Base-by-base conservation (phyloP, 2,329 filamentous ascomycete species). In the Zalaria sp. region DNA sequence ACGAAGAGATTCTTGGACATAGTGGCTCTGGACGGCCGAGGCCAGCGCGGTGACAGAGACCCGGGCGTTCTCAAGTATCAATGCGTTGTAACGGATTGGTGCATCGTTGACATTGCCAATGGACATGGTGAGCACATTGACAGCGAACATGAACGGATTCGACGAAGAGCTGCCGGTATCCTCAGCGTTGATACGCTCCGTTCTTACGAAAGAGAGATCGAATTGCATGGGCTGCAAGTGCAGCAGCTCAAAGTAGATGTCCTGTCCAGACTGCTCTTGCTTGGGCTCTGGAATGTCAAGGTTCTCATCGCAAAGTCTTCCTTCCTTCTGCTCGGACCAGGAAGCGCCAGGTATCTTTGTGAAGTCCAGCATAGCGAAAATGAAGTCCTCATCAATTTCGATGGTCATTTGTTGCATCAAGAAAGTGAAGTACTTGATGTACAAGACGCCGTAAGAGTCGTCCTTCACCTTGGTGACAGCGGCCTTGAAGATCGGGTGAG, bases 71-170 rank as follows among this genome's bases (percentile, higher is more conserved):
- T 98, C 91, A 25, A 98, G 67, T 67, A 98, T 83, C 25, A 98
- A 68, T 1, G 91, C 86, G 48, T 96, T 98, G 57, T 98, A 78
- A 38, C 86, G 80, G 41, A 98, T 79, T 0, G 91, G 93, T 5
- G 91, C 91, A 62, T 98, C 93, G 54, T 98, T 98, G 68, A 98
- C 86, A 54, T 98, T 98, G 49, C 91, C 91, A 54, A 98, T 91
- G 9, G 91, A 93, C 91, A 98, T 98, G 1, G 93, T 96, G 69
- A 98, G 79, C 51, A 96, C 85, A 56, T 98, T 96, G 60, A 96
- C 79, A 58, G 95, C 88, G 67, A 96, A 98, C 88, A 96, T 96
- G 60, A 98, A 73, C 1, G 93, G 93, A 56, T 94, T 98, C 35
- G 77, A 79, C 1, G 86, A 86, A 9, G 65, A 66, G 37, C 85